Evolutionary conservation across 305 asterid species (phyloP).

Genomic region (Fraxinus ornus): DNA sequence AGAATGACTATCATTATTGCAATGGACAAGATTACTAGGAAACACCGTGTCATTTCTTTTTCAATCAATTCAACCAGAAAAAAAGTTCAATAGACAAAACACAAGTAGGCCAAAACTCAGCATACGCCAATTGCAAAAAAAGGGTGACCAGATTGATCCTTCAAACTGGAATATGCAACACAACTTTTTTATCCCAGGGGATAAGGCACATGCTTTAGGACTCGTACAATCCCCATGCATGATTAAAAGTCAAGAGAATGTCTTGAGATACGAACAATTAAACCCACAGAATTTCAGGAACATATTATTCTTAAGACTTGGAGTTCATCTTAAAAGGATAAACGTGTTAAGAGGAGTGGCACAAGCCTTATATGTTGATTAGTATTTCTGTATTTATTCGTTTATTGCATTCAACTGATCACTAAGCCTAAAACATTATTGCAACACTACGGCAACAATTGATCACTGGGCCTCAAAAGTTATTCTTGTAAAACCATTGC

Average conservation of each 20-base stretch:
- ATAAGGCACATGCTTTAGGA: background rate
- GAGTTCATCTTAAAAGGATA: background rate
- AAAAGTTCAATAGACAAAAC: background rate
- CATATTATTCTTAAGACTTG: background rate
- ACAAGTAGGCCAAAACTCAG: background rate
- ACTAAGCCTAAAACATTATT: background rate
- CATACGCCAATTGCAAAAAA: conserved; percentile 2
- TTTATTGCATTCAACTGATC: background rate
- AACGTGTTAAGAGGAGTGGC: background rate
- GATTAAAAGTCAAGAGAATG: background rate
- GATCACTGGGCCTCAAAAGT: background rate
- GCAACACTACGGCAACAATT: background rate
- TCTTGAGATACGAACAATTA: background rate
- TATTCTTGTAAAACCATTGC: background rate
- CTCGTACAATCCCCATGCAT: background rate
- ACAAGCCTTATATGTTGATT: background rate
- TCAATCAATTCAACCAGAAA: background rate
- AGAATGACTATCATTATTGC: background rate
- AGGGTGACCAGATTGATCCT: background rate
- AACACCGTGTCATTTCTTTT: background rate
- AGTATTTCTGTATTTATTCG: background rate
- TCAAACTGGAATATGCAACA: background rate
- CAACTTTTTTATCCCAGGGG: background rate
- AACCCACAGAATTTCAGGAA: background rate
- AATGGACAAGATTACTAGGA: background rate